Percentiles rank a stretch among this genome's conserved stretches.
phyloP scores from a whole-genome alignment of 805 yeast genomes.

The Pichia manshurica region DNA sequence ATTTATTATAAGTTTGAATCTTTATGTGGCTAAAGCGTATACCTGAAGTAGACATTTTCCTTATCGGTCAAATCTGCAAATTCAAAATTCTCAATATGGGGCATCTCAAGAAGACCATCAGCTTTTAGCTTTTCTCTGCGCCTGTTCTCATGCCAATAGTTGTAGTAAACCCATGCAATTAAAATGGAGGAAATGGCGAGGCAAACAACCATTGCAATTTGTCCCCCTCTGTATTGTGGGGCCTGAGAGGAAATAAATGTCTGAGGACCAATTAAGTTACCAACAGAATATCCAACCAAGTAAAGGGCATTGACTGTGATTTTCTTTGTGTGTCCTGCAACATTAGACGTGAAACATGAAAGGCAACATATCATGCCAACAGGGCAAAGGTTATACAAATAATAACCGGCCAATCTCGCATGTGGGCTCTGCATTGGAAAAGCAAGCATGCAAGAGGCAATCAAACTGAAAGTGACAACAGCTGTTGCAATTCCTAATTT shows the following conservation, averaged over 20 bases:
- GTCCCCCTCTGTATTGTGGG: slow-evolving; percentile 55
- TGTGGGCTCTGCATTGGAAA: slow-evolving; percentile 15
- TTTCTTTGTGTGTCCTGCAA: too few relatives aligned
- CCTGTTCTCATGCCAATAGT: slow-evolving; percentile 16
- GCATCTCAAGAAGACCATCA: slow-evolving; percentile 9
- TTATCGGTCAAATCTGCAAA: too few relatives aligned
- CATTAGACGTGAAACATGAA: slow-evolving; percentile 40
- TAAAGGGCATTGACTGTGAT: slow-evolving; percentile 51
- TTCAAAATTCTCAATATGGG: too few relatives aligned
- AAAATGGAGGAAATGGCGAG: slow-evolving; percentile 18
- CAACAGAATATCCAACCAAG: slow-evolving; percentile 60
- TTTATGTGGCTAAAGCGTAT: neutral
- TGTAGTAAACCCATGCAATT: slow-evolving; percentile 14
- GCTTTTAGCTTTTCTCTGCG: slow-evolving; percentile 11
- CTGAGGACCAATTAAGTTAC: slow-evolving; percentile 71
- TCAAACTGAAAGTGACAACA: slow-evolving; percentile 14
- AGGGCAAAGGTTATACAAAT: slow-evolving; percentile 22
- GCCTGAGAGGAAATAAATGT: slow-evolving; percentile 51
- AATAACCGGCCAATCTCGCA: slow-evolving; percentile 28
- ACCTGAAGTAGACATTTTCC: neutral
- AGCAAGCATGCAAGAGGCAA: slow-evolving; percentile 17
- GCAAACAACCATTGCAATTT: slow-evolving; percentile 37
- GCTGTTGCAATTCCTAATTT: slow-evolving; percentile 20
- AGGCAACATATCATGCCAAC: slow-evolving; percentile 27
- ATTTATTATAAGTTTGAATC: too few relatives aligned